Conservation (phyloP, 176 grass and related monocot species). For the Lolium multiflorum region DNA sequence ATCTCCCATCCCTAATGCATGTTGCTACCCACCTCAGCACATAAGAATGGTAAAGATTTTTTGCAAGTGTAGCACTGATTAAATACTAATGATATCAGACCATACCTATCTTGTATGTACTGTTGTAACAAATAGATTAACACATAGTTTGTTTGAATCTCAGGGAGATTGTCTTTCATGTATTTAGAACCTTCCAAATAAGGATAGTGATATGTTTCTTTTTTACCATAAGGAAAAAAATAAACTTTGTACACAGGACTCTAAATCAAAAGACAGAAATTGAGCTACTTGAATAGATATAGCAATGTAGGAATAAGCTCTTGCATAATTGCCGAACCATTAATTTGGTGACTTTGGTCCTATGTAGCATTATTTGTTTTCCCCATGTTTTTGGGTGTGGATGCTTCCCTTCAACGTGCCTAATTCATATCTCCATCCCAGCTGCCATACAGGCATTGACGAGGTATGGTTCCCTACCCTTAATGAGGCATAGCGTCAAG, state of each 20-base stretch:
- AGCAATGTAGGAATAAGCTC: not conserved
- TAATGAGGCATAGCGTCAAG: slow-evolving; percentile 17
- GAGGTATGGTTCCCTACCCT: not conserved
- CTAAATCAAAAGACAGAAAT: not conserved
- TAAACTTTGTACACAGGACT: too few relatives aligned
- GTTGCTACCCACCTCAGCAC: not conserved
- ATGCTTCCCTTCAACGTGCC: not conserved
- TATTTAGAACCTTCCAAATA: not conserved
- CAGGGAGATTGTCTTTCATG: not conserved
- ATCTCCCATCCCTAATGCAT: not conserved
- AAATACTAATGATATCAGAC: not conserved
- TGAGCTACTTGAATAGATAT: not conserved
- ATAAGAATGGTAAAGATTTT: not conserved
- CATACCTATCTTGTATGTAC: not conserved
- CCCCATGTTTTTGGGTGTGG: not conserved
- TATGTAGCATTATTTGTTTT: not conserved
- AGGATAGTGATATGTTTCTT: not conserved
- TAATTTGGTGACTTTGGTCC: not conserved
- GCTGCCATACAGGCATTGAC: not conserved
- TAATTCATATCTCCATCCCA: slow-evolving; percentile 8
- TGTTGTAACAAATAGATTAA: not conserved
- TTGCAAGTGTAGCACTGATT: not conserved
- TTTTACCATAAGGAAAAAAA: not conserved
- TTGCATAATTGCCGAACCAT: not conserved
- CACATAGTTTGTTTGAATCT: not conserved